Base-by-base conservation (phyloP, 495 filamentous ascomycete species). In the Penicillium verhagenii region DNA sequence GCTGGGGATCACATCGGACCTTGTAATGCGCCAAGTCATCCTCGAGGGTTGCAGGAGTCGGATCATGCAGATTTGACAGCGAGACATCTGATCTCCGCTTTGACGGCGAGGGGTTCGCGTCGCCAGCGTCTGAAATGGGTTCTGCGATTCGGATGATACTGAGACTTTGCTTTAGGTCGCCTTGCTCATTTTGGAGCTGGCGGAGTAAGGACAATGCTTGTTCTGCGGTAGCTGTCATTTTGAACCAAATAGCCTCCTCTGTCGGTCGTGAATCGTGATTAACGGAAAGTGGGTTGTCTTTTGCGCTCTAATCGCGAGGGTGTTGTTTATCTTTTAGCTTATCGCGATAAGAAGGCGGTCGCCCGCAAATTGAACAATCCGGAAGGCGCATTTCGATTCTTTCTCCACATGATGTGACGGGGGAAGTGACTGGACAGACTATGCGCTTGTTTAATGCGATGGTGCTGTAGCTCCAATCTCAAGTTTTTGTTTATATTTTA, bases 11-110 rank as follows among this genome's bases (percentile, higher is more conserved):
- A 23, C 29, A 43, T 20, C 33, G 20, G 60, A 85, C 85, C 61
- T 88, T 88, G 72, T 96, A 96, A 69, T 96, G 92, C 47, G 81
- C 76, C n/a, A 96, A 76, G 68, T 96, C 92, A 24, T 89, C 89
- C 56, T 91, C 86, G 5, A 96, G 79, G 13, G 83, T 86, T 8
- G 86, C 82, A 1, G 91, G 89, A 14, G 86, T 90, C 0, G 86
- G 82, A 47, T 84, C 81, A 46, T 88, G 85, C 53, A 88, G 74
- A 8, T 82, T 78, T 23, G 61, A 65, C 5, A 66, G 14, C 0
- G 89, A 91, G 25, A 84, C 80, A 71, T 91, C 88, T 5, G 91
- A 96, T 52, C 76, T 80, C 56, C 86, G 79, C 44, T 80, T 81
- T 8, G 74, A 67, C 6, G 73, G 71, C 14, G 65, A 69, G 3